These are phyloP conservation scores for Aspergillus sp. DNA, from an alignment of 2,329 filamentous ascomycete genomes.

Conservation along the genomic window DNA sequence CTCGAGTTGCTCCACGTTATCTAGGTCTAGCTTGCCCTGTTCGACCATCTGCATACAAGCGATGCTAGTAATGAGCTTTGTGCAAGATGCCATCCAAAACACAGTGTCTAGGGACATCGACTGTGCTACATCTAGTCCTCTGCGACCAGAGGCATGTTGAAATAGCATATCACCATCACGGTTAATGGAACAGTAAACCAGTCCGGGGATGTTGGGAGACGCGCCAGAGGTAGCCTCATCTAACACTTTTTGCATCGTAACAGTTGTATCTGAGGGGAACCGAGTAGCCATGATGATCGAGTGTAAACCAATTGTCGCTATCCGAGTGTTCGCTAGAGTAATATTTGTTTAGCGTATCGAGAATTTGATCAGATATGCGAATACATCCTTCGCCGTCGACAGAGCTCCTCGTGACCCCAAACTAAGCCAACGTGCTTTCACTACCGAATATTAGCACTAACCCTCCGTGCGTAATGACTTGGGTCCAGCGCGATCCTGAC, in stretches of 20 bases:
- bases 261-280: neutral
- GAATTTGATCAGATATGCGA: too few relatives aligned
- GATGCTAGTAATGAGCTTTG: conserved; percentile 46
- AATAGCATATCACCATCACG: neutral
- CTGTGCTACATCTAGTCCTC: conserved; percentile 26
- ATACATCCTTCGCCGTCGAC: too few relatives aligned
- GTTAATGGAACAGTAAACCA: neutral
- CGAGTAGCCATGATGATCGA: too few relatives aligned
- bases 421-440: too few relatives aligned
- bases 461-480: too few relatives aligned
- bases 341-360: too few relatives aligned
- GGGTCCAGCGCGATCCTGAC: too few relatives aligned
- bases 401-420: too few relatives aligned
- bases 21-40: conserved; percentile 41
- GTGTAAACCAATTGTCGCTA: rapidly evolving
- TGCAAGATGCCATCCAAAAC: conserved; percentile 59
- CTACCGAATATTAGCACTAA: too few relatives aligned
- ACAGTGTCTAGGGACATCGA: conserved; percentile 60
- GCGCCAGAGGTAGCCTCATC: neutral
- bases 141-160: neutral
- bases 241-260: neutral
- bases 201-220: neutral
- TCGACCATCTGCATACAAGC: conserved; percentile 52
- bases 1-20: conserved; percentile 42
- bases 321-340: too few relatives aligned